Evolutionary conservation across 441 rosid species (phyloP).

Genomic region (Brassica hybrid): DNA sequence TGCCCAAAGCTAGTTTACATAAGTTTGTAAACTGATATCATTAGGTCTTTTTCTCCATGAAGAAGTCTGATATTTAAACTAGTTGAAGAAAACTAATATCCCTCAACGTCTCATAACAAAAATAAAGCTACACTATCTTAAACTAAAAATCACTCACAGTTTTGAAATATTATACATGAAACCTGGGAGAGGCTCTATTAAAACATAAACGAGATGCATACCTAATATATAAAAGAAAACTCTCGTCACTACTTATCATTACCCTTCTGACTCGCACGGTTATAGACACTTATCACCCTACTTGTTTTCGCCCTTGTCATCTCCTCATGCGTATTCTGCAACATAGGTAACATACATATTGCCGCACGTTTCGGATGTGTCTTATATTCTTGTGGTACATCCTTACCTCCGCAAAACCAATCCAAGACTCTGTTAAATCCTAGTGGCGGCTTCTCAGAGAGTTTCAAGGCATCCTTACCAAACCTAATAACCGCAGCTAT

Average conservation of each 20-base stretch:
- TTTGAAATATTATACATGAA: background rate
- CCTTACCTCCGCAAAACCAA: background rate
- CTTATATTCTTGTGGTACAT: background rate
- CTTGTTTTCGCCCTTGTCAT: background rate
- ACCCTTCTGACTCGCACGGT: background rate
- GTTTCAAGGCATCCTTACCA: background rate
- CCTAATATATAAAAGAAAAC: background rate
- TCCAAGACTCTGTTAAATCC: background rate
- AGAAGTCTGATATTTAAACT: background rate
- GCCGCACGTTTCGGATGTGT: slow-evolving; percentile 1
- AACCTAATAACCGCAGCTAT: background rate
- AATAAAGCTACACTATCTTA: background rate
- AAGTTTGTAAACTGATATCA: background rate
- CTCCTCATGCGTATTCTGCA: background rate
- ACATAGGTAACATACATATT: background rate
- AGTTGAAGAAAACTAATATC: background rate
- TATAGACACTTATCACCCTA: background rate
- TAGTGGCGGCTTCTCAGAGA: background rate
- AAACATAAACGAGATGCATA: background rate
- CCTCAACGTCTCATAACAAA: background rate
- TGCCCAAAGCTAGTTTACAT: no score
- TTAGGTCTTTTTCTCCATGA: background rate
- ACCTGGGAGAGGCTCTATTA: background rate
- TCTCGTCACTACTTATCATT: background rate
- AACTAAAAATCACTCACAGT: background rate